Evolutionary conservation across 2,329 filamentous ascomycete species (phyloP), one percentile per base, ranked within the genome.

Genomic region (Aspergillus brasiliensis): DNA sequence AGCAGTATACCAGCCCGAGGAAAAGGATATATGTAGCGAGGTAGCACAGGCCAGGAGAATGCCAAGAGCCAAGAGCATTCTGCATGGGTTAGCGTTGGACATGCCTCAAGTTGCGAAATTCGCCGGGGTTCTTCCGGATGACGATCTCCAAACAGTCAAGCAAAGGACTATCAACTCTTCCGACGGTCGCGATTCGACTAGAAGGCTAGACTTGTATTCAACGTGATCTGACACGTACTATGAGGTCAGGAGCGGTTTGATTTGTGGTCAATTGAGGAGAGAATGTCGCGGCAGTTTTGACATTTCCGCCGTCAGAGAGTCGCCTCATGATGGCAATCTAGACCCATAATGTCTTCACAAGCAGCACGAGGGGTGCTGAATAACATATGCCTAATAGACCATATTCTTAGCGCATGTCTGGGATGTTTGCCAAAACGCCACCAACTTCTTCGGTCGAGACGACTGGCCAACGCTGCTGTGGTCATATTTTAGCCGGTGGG

Each of bases 401-500:
- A 17, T 8, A 11, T 15, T 4, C 17, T 34, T 49, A 49, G 46
- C n/a, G 46, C 23, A 17, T 28, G 46, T 8, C 38, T 42, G n/a
- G 37, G 13, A 28, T 28, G 27, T 31, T 40, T 44, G 23, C 19
- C 23, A 44, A 44, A 42, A 38, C 52, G 52, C 52, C 52, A 55
- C 52, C 52, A 55, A 55, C 52, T 44, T 5, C 19, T 27, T 27
- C n/a, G 25, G n/a, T 55, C 38, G 27, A 10, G 25, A 46, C n/a
- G 38, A 55, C 52, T 46, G 52, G 27, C 17, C 5, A 21, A 31
- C 38, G 34, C 25, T 55, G 25, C 38, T 42, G 52, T 44, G 28
- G 52, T 55, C 25, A 55, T 55, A 46, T 46, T 55, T 46, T 46
- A 55, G 52, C 10, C 52, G 40, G 52, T 55, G 52, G 52, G 52